phyloP scores from a whole-genome alignment of 108 stramenopile species.

The Cyclotella choctawhatcheeana region DNA sequence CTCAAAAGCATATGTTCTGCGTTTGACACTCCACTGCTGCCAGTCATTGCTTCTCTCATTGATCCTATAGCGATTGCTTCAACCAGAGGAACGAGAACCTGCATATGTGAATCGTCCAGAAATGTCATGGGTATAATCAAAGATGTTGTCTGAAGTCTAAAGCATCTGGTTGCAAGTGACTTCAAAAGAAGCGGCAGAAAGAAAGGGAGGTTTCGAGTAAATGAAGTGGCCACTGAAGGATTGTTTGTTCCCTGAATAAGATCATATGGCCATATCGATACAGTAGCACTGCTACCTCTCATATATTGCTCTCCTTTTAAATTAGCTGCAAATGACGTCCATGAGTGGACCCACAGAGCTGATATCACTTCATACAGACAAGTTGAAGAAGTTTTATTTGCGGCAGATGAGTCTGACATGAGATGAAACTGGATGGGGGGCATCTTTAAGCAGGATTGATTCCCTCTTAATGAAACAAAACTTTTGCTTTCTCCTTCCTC shows the following conservation, averaged over 20 bases:
- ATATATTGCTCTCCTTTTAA: slow-evolving; percentile 20
- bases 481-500: slow-evolving; percentile 51
- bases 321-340: slow-evolving; percentile 47
- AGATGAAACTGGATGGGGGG: slow-evolving; percentile 29
- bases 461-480: slow-evolving; percentile 32
- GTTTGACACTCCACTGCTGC: slow-evolving; percentile 45
- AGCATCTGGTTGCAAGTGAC: slow-evolving; percentile 70
- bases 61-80: slow-evolving; percentile 69
- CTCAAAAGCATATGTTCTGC: slow-evolving; percentile 48
- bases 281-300: slow-evolving; percentile 26
- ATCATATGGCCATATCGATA: slow-evolving; percentile 49
- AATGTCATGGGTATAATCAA: slow-evolving; percentile 51
- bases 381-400: slow-evolving; percentile 7
- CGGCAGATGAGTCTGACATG: slow-evolving; percentile 18
- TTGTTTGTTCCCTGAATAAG: slow-evolving; percentile 42
- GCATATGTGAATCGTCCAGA: slow-evolving; percentile 71
- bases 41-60: slow-evolving; percentile 60
- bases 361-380: slow-evolving; percentile 43
- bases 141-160: slow-evolving; percentile 29
- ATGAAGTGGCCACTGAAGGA: slow-evolving; percentile 51
- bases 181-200: slow-evolving; percentile 82
- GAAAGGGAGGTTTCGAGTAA: slow-evolving; percentile 63
- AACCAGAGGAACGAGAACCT: slow-evolving; percentile 65
- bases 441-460: slow-evolving; percentile 36
- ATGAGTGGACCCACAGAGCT: slow-evolving; percentile 52